These are phyloP conservation scores for grape (Vitis vinifera) DNA, from an alignment of 164 flowering plant genomes.

Conservation along the genomic window ASM3070453v1 NC_081812.1:21324001-21324500, in stretches of 20 bases:
- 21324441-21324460: too few relatives aligned
- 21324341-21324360: conserved; percentile 19
- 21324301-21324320: not conserved
- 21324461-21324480: too few relatives aligned
- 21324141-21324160: conserved; percentile 70
- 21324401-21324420: too few relatives aligned
- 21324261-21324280: not conserved
- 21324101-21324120: conserved; percentile 95
- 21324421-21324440: too few relatives aligned
- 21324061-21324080: conserved; percentile 88
- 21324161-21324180: not conserved
- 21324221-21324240: conserved; percentile 16
- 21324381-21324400: not conserved
- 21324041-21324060: conserved; percentile 72
- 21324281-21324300: not conserved
- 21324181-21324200: not conserved
- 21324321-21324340: conserved; percentile 11
- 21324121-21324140: conserved; percentile 92
- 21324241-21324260: conserved; percentile 4
- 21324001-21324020: conserved; percentile 39
- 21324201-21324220: conserved; percentile 12
- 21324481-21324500: too few relatives aligned
- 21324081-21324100: conserved; percentile 84
- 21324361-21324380: conserved; percentile 24
- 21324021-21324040: conserved; percentile 8